phyloP scores from a whole-genome alignment of 176 grass and related monocot species.

The Eragrostis curvula region DNA sequence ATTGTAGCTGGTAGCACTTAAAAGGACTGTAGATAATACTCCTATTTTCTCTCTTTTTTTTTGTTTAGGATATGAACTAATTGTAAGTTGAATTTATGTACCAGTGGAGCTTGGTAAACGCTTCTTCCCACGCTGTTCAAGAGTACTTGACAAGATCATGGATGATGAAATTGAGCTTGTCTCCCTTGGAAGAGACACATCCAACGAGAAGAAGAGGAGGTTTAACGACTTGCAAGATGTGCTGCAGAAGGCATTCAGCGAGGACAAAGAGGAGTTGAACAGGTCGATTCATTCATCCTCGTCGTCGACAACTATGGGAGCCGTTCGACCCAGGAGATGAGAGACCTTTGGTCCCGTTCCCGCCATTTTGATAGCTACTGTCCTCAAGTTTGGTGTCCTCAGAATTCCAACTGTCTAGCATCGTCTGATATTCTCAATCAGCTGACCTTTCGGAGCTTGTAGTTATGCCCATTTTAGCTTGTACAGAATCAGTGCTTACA shows the following conservation, averaged over 20 bases:
- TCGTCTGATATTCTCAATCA: background rate
- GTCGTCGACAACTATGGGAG: conserved; percentile 24
- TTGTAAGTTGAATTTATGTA: conserved; percentile 25
- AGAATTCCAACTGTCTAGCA: background rate
- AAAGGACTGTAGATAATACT: no score
- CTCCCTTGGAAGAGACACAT: conserved; percentile 44
- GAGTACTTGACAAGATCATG: conserved; percentile 66
- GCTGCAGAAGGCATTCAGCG: conserved; percentile 65
- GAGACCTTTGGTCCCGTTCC: background rate
- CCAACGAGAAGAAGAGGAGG: conserved; percentile 55
- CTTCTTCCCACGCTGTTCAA: conserved; percentile 83
- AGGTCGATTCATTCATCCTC: conserved; percentile 49
- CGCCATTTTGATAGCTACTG: conserved; percentile 14
- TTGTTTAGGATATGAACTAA: conserved; percentile 18
- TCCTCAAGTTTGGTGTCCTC: background rate
- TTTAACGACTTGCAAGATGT: conserved; percentile 69
- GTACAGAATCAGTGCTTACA: conserved; percentile 22
- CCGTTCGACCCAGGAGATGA: conserved; percentile 45
- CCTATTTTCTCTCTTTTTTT: no score
- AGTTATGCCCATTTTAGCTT: conserved; percentile 1
- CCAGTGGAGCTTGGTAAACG: conserved; percentile 80
- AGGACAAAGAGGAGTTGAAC: conserved; percentile 73
- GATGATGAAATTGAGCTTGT: conserved; percentile 57
- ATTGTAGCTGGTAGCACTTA: background rate
- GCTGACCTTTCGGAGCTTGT: background rate